Base-by-base conservation (phyloP, 139 green algal genomes). In the Tetradesmus lagerheimii region DNA sequence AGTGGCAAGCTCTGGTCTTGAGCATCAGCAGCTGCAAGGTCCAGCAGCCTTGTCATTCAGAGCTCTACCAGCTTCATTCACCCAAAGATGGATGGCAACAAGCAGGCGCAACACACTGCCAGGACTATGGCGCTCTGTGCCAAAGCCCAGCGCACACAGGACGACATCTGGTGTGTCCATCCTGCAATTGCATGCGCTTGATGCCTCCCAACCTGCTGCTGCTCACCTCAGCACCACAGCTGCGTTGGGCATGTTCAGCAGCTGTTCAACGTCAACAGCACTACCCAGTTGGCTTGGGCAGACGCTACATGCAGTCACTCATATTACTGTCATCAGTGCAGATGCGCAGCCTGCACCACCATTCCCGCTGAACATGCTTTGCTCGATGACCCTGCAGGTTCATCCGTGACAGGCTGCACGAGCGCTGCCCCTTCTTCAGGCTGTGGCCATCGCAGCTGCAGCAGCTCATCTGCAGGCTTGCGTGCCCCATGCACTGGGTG, bases 381-480 rank as follows among this genome's bases (percentile, higher is more conserved):
- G 29, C 67, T 39, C n/a, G 29, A 23, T 5, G 16, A 9, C 39
- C 67, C n/a, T 53, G 53, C 53, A 87, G 81, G 81, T 87, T 77
- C 29, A 81, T 88, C 27, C 62, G 83, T 16, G 83, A 88, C 41
- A 80, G 83, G 29, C 83, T 88, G 38, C 83, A 88, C 66, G 83
- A 88, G 83, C 18, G 83, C 83, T 50, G 83, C 64, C 75, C 43
- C 64, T 88, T 88, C 83, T 88, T 80, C 39, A 47, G 39, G 35
- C 38, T 88, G 38, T 88, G 83, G 83, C 83, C 83, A 0, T 64
- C 83, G n/a, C 83, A 88, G 38, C 62, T 80, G 64, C 83, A 88
- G 83, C 83, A 88, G 83, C 37, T 80, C 29, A 39, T 88, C 11
- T 88, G 83, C 62, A 29, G 39, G 35, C 81, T 78, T 2, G 50